Percentiles rank a stretch among this genome's conserved stretches.
Conservation (phyloP, 371 early-diverging fungal species). For the Polyrhizophydium stewartii region DNA sequence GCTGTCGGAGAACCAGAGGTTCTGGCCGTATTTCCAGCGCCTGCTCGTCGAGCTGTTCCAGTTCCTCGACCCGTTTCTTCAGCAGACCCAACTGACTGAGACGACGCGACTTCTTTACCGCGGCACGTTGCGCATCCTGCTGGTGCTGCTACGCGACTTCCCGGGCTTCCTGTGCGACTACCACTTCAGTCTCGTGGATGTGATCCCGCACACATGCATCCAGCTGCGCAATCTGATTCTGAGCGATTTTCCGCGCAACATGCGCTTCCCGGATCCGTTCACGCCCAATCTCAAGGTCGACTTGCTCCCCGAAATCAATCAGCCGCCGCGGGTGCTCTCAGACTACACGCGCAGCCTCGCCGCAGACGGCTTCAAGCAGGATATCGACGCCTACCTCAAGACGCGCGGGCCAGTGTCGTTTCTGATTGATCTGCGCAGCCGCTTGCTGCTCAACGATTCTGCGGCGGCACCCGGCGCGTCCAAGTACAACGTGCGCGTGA, state of each 20-base stretch:
- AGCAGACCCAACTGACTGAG: slow-evolving; percentile 51
- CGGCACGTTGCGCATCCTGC: slow-evolving; percentile 83
- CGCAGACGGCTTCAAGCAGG: slow-evolving; percentile 57
- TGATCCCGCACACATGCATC: slow-evolving; percentile 88
- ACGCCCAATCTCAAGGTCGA: slow-evolving; percentile 93
- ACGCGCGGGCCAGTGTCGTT: slow-evolving; percentile 60
- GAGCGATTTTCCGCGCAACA: slow-evolving; percentile 90
- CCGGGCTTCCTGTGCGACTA: slow-evolving; percentile 95
- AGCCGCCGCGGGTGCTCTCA: slow-evolving; percentile 79
- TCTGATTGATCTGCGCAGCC: slow-evolving; percentile 50
- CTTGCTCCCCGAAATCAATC: slow-evolving; percentile 76
- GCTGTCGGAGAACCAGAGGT: slow-evolving; percentile 67
- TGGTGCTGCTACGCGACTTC: slow-evolving; percentile 95
- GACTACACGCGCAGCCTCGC: slow-evolving; percentile 68
- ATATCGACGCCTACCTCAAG: slow-evolving; percentile 68
- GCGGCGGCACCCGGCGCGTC: slow-evolving; percentile 12
- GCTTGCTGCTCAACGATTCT: slow-evolving; percentile 30
- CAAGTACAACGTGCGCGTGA: slow-evolving; percentile 74
- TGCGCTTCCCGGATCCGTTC: slow-evolving; percentile 96
- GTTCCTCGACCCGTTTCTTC: slow-evolving; percentile 83
- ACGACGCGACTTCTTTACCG: slow-evolving; percentile 82
- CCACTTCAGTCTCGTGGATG: slow-evolving; percentile 87
- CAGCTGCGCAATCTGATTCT: slow-evolving; percentile 93
- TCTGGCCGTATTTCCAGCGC: slow-evolving; percentile 84
- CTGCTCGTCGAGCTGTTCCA: slow-evolving; percentile 76